Conservation (phyloP, 345 rosid genomes). For the Eucalyptus dawsonii region DNA sequence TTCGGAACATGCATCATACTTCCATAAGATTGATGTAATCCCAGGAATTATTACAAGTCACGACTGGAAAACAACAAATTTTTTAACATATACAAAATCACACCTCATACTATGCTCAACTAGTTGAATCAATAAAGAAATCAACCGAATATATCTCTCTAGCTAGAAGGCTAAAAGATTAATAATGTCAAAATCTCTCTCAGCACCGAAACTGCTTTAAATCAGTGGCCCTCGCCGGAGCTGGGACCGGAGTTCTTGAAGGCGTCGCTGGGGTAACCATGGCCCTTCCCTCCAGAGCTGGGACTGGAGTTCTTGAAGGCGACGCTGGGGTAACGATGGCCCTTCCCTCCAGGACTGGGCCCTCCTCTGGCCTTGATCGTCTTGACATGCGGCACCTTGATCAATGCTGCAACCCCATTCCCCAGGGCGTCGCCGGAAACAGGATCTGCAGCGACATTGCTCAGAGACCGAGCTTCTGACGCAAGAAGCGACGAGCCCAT, state of each 20-base stretch:
- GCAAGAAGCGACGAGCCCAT: neutral
- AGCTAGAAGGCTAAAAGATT: neutral
- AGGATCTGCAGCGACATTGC: neutral
- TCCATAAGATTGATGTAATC: neutral
- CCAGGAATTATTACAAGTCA: neutral
- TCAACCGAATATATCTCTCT: neutral
- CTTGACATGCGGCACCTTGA: neutral
- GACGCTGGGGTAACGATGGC: neutral
- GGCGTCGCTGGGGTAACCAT: neutral
- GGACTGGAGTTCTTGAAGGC: slow-evolving; percentile 7
- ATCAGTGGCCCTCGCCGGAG: slow-evolving; percentile 17
- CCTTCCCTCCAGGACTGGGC: slow-evolving; percentile 11
- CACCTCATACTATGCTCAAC: neutral
- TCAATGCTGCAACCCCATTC: neutral
- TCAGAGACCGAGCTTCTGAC: slow-evolving; percentile 22
- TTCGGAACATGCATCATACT: neutral
- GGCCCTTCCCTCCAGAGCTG: slow-evolving; percentile 2
- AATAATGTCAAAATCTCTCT: neutral
- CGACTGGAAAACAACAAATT: neutral
- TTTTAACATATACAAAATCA: neutral
- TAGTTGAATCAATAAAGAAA: neutral
- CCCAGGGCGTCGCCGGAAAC: neutral
- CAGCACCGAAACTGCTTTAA: neutral
- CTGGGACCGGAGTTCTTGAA: slow-evolving; percentile 6
- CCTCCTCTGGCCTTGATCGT: slow-evolving; percentile 22